Base-by-base conservation (phyloP, 1,284 basidiomycete genomes). In the Retiboletus flavoniger region DNA sequence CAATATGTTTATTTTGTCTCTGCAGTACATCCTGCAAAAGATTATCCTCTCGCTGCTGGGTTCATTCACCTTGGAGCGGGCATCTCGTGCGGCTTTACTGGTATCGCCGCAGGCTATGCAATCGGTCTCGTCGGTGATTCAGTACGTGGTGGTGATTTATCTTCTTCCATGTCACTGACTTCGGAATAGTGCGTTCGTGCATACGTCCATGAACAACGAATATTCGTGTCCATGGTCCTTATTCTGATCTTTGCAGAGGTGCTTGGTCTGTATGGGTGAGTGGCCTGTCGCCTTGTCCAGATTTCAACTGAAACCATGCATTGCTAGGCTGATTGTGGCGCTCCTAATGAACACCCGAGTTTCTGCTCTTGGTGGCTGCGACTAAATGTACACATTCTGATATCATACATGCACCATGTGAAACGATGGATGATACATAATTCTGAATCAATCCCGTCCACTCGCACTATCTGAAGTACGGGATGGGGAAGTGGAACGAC, bases 11-110 rank as follows among this genome's bases (percentile, higher is more conserved):
- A 64, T 62, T 45, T 48, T 35, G 34, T 59, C 53, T 64, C 46
- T 60, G 44, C 56, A 94, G 91, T 96, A 50, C 78, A 81, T 50
- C 73, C 77, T 54, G 73, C 85, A 46, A 76, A 71, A 32, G 75
- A 83, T 60, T 90, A 85, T 66, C 83, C 89, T 29, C 80, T 93
- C 43, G 93, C 87, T 66, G 83, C 87, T 16, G 96, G 97, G 39
- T 97, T 97, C 73, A 82, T 97, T 44, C 96, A 99, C 72, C 85
- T 99, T 28, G 94, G 90, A 10, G 97, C 96, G 11, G 96, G 97
- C 28, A 77, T 98, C 31, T 86, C 93, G 7, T 95, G 93, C 68
- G 95, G 95, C 16, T 75, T 93, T 61, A 95, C 96, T 13, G 96
- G 96, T 55, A 74, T 99, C 44, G 91, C 95, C n/a, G 96, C 96